Evolutionary conservation across 306 rosid species (phyloP).

Genomic region (Quercus parvula): DNA sequence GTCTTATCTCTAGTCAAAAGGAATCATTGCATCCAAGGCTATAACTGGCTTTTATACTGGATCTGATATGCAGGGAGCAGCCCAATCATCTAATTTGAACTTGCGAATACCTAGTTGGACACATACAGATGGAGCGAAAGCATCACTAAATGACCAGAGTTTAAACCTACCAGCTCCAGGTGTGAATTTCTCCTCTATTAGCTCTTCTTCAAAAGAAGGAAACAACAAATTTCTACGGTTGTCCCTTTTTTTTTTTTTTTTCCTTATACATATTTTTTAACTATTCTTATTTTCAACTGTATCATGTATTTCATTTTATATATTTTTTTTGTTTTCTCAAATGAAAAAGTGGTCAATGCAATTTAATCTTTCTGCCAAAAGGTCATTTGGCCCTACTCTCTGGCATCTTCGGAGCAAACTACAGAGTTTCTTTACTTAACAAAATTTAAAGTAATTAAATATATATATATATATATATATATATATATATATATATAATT

Average conservation of each 20-base stretch:
- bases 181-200: slow-evolving; percentile 13
- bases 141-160: slow-evolving; percentile 37
- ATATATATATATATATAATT: background rate
- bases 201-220: background rate
- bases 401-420: background rate
- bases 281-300: background rate
- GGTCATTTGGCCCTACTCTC: background rate
- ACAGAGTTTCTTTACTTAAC: background rate
- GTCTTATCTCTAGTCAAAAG: background rate
- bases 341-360: background rate
- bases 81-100: slow-evolving; percentile 48
- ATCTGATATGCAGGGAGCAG: slow-evolving; percentile 36
- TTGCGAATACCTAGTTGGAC: slow-evolving; percentile 85
- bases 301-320: background rate
- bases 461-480: background rate
- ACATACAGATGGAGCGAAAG: slow-evolving; percentile 36
- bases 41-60: slow-evolving; percentile 2
- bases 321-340: background rate
- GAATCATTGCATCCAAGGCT: background rate
- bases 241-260: background rate
- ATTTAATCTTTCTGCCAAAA: background rate
- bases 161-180: slow-evolving; percentile 56
- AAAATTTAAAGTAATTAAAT: background rate
- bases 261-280: background rate
- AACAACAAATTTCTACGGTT: background rate